phyloP scores from a whole-genome alignment of 2,329 filamentous ascomycete species.

The Trichoderma sp. region DNA sequence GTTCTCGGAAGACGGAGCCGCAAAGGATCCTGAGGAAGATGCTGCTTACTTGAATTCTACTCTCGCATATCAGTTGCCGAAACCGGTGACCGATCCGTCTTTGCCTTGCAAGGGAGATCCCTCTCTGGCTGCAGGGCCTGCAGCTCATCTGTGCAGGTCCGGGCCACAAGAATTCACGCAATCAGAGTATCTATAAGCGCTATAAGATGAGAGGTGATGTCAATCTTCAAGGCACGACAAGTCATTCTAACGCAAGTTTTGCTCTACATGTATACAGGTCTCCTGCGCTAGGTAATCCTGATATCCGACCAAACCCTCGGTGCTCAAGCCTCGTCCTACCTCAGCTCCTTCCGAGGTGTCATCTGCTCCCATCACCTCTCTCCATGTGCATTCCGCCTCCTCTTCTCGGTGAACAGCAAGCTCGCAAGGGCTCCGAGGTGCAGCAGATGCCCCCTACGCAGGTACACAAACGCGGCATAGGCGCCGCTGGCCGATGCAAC shows the following conservation, averaged over 20 bases:
- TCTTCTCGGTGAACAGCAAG: slow-evolving; percentile 5
- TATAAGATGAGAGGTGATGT: too few species aligned
- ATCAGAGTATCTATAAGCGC: too few species aligned
- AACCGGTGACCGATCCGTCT: slow-evolving; percentile 1
- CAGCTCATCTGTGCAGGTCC: not conserved
- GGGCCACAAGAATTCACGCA: too few species aligned
- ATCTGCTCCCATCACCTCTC: not conserved
- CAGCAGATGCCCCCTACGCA: slow-evolving; percentile 22
- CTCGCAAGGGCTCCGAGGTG: slow-evolving; percentile 14
- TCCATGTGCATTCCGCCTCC: not conserved
- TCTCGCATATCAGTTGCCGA: not conserved
- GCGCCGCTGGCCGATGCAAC: slow-evolving; percentile 15
- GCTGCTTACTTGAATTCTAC: not conserved
- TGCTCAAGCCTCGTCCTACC: not conserved
- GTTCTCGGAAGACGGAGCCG: slow-evolving; percentile 2
- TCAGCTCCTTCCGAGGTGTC: not conserved
- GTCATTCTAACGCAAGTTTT: not conserved
- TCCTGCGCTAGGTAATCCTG: too few species aligned
- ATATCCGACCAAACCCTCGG: too few species aligned
- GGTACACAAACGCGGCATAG: slow-evolving; percentile 23
- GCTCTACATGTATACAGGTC: too few species aligned
- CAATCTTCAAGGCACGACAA: too few species aligned
- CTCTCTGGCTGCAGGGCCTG: not conserved
- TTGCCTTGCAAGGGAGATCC: not conserved
- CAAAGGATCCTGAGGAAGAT: not conserved